Percentiles rank a stretch among this genome's conserved stretches.
These are phyloP conservation scores for Cytospora piceicola DNA, from an alignment of 2,329 filamentous ascomycete genomes.

Conservation along the genomic window DNA sequence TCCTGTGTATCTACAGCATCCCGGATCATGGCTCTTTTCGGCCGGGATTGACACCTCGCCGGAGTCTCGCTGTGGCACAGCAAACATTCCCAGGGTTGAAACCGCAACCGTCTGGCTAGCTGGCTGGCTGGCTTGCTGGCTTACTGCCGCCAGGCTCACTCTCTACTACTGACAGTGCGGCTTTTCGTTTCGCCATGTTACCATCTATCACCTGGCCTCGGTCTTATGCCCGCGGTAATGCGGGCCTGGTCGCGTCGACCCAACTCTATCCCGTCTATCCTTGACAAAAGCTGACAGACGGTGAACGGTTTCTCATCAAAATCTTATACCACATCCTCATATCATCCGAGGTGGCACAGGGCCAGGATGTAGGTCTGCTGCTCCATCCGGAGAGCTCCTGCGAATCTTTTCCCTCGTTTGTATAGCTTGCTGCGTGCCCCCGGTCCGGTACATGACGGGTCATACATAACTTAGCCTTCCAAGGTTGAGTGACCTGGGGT, in stretches of 20 bases:
- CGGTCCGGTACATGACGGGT: constrained; percentile 17
- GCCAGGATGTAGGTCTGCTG: constrained; percentile 9
- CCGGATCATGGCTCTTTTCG: neutral
- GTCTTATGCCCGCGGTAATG: no score
- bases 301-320: neutral
- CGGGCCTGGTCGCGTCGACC: neutral
- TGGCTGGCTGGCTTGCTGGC: neutral
- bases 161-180: no score
- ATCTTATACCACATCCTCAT: constrained; percentile 1
- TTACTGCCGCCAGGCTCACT: neutral
- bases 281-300: constrained; percentile 1
- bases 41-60: constrained; percentile 2
- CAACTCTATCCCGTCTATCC: neutral
- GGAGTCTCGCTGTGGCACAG: constrained; percentile 13
- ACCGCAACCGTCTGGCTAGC: constrained; percentile 8
- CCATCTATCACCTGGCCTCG: neutral
- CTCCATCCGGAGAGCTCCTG: constrained; percentile 7
- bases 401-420: constrained; percentile 18
- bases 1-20: neutral
- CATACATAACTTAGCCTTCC: neutral
- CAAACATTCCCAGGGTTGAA: constrained; percentile 2
- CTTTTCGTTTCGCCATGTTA: no score
- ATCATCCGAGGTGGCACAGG: constrained; percentile 10
- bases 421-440: constrained; percentile 13
- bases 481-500: constrained; percentile 6